phyloP scores from a whole-genome alignment of 805 yeast genomes.

The Saccharomycopsis sp. region DNA sequence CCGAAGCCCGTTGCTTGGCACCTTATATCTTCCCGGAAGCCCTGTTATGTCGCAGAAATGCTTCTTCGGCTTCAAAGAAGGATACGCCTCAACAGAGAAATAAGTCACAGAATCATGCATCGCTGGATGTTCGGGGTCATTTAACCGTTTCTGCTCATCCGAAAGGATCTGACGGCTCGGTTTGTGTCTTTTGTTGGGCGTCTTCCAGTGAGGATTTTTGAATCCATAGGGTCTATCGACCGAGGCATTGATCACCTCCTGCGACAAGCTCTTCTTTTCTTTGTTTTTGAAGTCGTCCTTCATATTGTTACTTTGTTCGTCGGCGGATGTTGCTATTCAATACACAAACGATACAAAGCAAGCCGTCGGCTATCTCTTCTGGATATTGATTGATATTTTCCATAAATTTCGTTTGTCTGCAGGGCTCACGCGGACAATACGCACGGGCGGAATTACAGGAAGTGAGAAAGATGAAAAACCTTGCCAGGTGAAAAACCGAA shows the following conservation, averaged over 20 bases:
- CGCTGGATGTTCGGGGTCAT: constrained; percentile 17
- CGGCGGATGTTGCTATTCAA: no score
- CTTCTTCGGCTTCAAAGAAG: constrained; percentile 72
- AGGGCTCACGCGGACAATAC: no score
- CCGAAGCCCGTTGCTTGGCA: constrained; percentile 68
- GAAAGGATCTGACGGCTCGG: constrained; percentile 63
- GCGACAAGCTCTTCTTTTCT: constrained; percentile 8
- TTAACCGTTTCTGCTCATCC: constrained; percentile 72
- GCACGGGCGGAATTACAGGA: no score
- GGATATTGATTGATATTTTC: no score
- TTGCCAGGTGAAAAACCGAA: no score
- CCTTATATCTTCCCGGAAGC: constrained; percentile 64
- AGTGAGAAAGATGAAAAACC: no score
- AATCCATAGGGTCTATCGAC: constrained; percentile 42
- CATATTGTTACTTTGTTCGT: neutral
- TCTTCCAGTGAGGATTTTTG: constrained; percentile 49
- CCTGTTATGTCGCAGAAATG: constrained; percentile 95
- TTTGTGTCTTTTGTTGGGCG: constrained; percentile 59
- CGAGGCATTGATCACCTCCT: constrained; percentile 11
- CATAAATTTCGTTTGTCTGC: no score
- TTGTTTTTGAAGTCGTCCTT: constrained; percentile 1
- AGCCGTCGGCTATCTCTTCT: no score
- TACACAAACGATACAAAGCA: no score
- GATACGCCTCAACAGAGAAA: constrained; percentile 74
- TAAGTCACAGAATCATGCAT: constrained; percentile 54